Conservation (phyloP, 2,329 filamentous ascomycete species). For the Exophiala sp. region DNA sequence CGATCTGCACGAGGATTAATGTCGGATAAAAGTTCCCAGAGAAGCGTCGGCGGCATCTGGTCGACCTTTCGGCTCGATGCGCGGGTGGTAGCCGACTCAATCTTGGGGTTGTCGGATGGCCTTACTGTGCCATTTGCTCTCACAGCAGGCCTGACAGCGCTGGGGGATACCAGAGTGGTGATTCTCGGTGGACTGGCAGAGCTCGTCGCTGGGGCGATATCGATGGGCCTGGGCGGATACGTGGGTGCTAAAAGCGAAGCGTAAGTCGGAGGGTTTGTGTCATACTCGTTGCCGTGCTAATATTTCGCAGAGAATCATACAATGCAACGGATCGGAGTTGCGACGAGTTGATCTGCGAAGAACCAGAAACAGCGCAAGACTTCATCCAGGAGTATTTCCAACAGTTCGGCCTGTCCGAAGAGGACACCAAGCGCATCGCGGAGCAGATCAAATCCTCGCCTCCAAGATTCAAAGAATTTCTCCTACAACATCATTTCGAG, state of each 20-base stretch:
- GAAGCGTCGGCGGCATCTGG: slow-evolving; percentile 9
- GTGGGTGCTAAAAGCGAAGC: slow-evolving; percentile 54
- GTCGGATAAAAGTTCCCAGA: slow-evolving; percentile 14
- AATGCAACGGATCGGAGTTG: slow-evolving; percentile 18
- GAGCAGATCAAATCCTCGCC: slow-evolving; percentile 22
- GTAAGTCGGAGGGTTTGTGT: no score
- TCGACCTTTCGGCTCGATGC: slow-evolving; percentile 14
- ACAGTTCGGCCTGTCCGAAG: slow-evolving; percentile 45
- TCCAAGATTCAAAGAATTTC: slow-evolving; percentile 22
- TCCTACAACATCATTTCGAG: slow-evolving; percentile 23
- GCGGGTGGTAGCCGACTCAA: slow-evolving; percentile 47
- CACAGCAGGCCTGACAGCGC: slow-evolving; percentile 59
- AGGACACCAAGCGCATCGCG: slow-evolving; percentile 20
- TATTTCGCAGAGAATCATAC: slow-evolving; percentile 20
- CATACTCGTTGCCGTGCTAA: no score
- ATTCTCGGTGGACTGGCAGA: slow-evolving; percentile 69
- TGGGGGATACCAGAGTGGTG: slow-evolving; percentile 60
- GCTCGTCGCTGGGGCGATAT: slow-evolving; percentile 68
- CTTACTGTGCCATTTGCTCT: slow-evolving; percentile 75
- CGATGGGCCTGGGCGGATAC: slow-evolving; percentile 71
- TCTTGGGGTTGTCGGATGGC: slow-evolving; percentile 71
- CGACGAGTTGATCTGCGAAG: slow-evolving; percentile 36
- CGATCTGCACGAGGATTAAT: slow-evolving; percentile 1
- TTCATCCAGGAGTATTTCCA: slow-evolving; percentile 44
- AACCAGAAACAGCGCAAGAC: slow-evolving; percentile 43